Conservation (phyloP, 495 filamentous ascomycete species). For the Neurospora discreta region DNA sequence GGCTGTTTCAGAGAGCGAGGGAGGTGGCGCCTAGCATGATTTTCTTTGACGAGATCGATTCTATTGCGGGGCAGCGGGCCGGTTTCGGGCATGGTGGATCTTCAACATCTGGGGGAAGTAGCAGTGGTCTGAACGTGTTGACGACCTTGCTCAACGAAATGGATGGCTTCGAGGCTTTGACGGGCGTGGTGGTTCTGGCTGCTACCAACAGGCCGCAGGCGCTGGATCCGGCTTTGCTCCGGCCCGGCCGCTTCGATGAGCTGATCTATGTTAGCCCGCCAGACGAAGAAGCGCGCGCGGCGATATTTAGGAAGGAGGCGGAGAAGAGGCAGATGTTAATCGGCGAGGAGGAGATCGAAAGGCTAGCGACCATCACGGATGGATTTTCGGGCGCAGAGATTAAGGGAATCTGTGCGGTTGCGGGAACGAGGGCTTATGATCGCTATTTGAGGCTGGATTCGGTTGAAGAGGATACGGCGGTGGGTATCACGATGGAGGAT, state of each 20-base stretch:
- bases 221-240: constrained; percentile 77
- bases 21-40: constrained; percentile 86
- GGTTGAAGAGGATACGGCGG: constrained; percentile 21
- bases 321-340: constrained; percentile 46
- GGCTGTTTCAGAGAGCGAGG: constrained; percentile 79
- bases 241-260: constrained; percentile 79
- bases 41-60: constrained; percentile 98
- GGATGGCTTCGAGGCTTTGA: constrained; percentile 83
- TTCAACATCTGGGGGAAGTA: constrained; percentile 20
- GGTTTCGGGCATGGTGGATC: constrained; percentile 18
- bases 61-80: constrained; percentile 67
- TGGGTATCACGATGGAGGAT: constrained; percentile 48
- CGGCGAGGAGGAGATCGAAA: constrained; percentile 49
- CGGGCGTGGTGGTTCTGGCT: constrained; percentile 80
- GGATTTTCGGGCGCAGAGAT: constrained; percentile 88
- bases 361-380: constrained; percentile 58
- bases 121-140: constrained; percentile 65
- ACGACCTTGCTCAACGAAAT: constrained; percentile 92
- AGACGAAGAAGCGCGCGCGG: constrained; percentile 58
- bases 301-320: constrained; percentile 59
- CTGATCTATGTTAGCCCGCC: constrained; percentile 87
- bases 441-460: constrained; percentile 9
- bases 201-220: constrained; percentile 88
- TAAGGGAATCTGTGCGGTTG: constrained; percentile 55
- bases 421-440: constrained; percentile 35